Conservation (phyloP, 805 yeast genomes). For the Ogataea corticis region DNA sequence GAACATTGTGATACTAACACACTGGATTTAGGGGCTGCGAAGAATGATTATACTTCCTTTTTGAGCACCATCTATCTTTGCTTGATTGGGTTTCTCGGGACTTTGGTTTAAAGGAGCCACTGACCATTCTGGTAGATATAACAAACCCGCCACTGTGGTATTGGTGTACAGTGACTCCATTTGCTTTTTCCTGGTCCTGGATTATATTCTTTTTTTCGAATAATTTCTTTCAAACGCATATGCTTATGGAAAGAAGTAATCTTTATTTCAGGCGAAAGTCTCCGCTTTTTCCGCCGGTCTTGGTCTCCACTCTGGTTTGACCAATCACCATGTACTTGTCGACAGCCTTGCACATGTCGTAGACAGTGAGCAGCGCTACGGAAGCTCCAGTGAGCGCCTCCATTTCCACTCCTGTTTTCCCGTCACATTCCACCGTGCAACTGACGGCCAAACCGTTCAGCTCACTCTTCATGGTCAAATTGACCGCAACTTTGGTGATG, state of each 20-base stretch:
- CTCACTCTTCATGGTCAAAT: conserved; percentile 27
- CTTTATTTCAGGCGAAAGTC: conserved; percentile 9
- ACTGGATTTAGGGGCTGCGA: conserved; percentile 11
- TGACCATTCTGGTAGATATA: background rate
- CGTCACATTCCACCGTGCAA: conserved; percentile 46
- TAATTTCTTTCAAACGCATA: background rate
- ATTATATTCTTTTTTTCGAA: background rate
- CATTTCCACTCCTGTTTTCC: conserved; percentile 60
- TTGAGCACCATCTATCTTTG: conserved; percentile 13
- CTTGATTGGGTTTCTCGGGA: conserved; percentile 16
- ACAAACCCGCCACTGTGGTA: background rate
- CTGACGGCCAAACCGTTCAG: conserved; percentile 30
- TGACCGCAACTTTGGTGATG: conserved; percentile 42
- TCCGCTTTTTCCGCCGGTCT: conserved; percentile 46
- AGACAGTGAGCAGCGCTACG: conserved; percentile 46
- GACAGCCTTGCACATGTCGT: conserved; percentile 62
- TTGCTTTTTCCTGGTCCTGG: background rate
- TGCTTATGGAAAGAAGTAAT: background rate
- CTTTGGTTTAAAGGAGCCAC: conserved; percentile 3
- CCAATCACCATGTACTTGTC: conserved; percentile 46
- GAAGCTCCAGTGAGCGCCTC: conserved; percentile 52
- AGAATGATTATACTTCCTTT: conserved; percentile 9
- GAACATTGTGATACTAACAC: conserved; percentile 5
- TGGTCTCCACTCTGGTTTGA: conserved; percentile 39
- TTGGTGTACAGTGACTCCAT: background rate